Base-by-base conservation (phyloP, 768 basidiomycete genomes). In the Inosperma sp. region DNA sequence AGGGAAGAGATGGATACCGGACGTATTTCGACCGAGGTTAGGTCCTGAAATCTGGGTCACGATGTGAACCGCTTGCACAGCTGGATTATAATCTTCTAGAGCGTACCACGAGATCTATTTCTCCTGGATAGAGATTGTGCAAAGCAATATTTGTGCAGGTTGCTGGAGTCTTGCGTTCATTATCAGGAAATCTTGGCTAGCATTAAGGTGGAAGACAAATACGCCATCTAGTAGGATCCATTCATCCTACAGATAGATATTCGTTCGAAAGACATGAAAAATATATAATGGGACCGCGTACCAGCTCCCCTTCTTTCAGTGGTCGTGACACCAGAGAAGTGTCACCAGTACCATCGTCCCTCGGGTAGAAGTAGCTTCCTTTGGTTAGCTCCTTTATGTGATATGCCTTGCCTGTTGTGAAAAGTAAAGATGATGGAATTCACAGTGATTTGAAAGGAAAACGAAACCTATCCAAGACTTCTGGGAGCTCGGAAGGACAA, bases 211-310 rank as follows among this genome's bases (percentile, higher is more conserved):
- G 19, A 21, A 22, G 17, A 16, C 8, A 67, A 77, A 50, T 70
- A 91, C 89, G 13, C 88, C 89, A 53, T 91, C 88, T 5, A 96
- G 70, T 21, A 98, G 77, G 50, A 96, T 82, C 94, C 94, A 98
- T 70, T 96, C 91, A 21, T 81, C 80, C 76, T 75, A 45, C 30
- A 21, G 30, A 17, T 17, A 16, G 16, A 36, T 12, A 48, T n/a
- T 22, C 37, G 19, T 26, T 17, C 21, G 19, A 23, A 52, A 14
- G 40, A 5, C 31, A 30, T 36, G 45, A 5, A 19, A 21, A 25
- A 45, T 30, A 48, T 21, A 17, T 13, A 17, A 8, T 7, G 22
- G 22, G 25, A 23, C 17, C 19, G 35, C 68, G 49, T 42, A 78
- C 86, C 46, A 85, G 70, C 70, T 94, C 93, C 30, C 81, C 85